A percentile compares a stretch with the other conserved stretches of the same genome.
These are phyloP conservation scores for Gastrolobium bilobum DNA, from an alignment of 306 rosid species.

Conservation along the genomic window DNA sequence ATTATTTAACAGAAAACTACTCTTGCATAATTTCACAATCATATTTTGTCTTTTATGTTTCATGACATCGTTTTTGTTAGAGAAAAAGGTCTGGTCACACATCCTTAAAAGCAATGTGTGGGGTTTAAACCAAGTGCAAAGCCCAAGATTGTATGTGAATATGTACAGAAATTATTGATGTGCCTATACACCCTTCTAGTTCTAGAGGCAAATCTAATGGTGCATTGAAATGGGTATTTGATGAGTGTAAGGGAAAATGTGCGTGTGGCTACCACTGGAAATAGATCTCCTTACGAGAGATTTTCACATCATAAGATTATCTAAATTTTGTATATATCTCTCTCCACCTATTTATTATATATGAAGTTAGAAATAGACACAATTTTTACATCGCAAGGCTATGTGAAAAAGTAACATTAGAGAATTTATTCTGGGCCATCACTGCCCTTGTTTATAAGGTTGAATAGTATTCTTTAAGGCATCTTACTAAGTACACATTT, in stretches of 20 bases:
- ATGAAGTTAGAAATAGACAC: too few relatives aligned
- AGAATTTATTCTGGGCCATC: too few relatives aligned
- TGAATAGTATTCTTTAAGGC: slow-evolving; percentile 1
- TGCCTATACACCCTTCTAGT: neutral
- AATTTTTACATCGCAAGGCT: too few relatives aligned
- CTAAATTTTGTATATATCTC: too few relatives aligned
- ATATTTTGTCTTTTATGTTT: slow-evolving; percentile 1
- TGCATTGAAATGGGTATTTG: neutral
- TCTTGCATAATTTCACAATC: slow-evolving; percentile 1
- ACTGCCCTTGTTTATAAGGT: neutral
- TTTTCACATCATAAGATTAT: too few relatives aligned
- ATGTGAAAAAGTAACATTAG: too few relatives aligned
- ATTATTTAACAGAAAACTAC: neutral
- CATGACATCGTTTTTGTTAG: neutral
- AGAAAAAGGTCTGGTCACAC: neutral
- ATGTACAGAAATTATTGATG: neutral
- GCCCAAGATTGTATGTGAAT: slow-evolving; percentile 18
- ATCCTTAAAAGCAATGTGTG: slow-evolving; percentile 1
- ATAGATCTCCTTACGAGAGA: too few relatives aligned
- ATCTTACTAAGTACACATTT: neutral
- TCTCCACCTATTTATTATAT: too few relatives aligned
- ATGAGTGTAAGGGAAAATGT: neutral
- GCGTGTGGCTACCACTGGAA: neutral
- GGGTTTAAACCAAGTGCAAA: neutral
- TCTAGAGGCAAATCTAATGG: neutral